These are phyloP conservation scores for Daldinia sp. DNA, from an alignment of 2,329 filamentous ascomycete species.

Conservation along the genomic window DNA sequence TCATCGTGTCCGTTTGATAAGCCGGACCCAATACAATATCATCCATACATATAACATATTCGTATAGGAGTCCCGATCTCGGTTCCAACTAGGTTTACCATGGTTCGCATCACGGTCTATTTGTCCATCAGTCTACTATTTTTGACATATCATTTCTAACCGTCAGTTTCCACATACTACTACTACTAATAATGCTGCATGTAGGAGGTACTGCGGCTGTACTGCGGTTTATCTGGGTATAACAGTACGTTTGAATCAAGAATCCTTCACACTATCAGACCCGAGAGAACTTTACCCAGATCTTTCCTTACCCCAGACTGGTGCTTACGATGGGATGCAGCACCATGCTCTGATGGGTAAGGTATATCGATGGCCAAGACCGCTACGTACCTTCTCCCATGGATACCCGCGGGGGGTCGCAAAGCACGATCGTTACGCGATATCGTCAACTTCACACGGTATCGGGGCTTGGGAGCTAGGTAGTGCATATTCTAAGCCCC, in stretches of 20 bases:
- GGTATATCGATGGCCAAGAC: constrained; percentile 35
- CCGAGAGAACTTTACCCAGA: constrained; percentile 27
- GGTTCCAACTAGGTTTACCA: not conserved
- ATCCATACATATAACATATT: not conserved
- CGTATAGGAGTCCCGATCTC: constrained; percentile 8
- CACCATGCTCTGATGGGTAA: constrained; percentile 37
- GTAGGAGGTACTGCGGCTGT: constrained; percentile 17
- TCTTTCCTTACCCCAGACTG: constrained; percentile 40
- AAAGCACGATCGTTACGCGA: constrained; percentile 21
- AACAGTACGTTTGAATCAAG: not conserved
- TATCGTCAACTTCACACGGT: constrained; percentile 27
- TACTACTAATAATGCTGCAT: constrained; percentile 6
- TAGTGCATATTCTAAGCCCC: constrained; percentile 12
- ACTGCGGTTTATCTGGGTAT: constrained; percentile 12
- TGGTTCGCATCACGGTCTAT: not conserved
- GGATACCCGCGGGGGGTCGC: constrained; percentile 12
- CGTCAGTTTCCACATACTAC: not conserved
- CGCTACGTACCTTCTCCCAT: constrained; percentile 29
- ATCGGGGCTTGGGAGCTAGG: constrained; percentile 13
- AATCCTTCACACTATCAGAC: constrained; percentile 28
- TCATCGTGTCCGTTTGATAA: constrained; percentile 24
- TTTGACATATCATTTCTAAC: constrained; percentile 21
- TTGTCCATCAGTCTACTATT: constrained; percentile 11
- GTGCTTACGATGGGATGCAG: constrained; percentile 38
- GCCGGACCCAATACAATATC: constrained; percentile 1